Evolutionary conservation across 768 basidiomycete genomes (phyloP), one percentile per base, ranked within the genome.

Genomic region (Boletellus ananas): DNA sequence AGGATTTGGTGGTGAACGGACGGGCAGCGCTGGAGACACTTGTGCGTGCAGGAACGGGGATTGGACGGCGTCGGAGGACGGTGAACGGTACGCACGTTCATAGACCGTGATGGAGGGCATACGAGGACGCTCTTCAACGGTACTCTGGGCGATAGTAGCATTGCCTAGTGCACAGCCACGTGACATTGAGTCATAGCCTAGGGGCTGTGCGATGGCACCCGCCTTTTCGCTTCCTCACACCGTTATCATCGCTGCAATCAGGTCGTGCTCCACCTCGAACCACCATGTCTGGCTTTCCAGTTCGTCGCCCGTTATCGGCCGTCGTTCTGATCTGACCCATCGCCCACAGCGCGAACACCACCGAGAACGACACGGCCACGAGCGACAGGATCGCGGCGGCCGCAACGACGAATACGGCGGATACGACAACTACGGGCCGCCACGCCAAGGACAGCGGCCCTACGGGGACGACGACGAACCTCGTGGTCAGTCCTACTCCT

Each of bases 1-100:
- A 94, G 56, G 94, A 97, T 67, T 67, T 96, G 16, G 57, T 93
- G 29, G 74, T 87, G 49, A 96, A 96, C 65, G 85, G 88, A n/a
- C 72, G 75, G 27, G 89, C 90, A 3, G 82, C 84, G n/a, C 75
- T 98, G 20, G 92, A 94, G 71, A 94, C 92, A 0, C 79, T 94
- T 21, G 90, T 94, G 8, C 83, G 88, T 29, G 88, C 90, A 43
- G 90, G 91, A 10, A 90, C 85, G 84, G 87, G 90, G 14, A 79
- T 96, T 57, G 93, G 94, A 18, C 69, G 65, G 31, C 57, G 69
- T 43, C 58, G 56, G 37, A 52, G 45, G 45, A 35, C 9, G 33
- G 14, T 34, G 35, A 58, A 58, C 27, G 54, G 57, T 10, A 47
- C 23, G n/a, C 47, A 51, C 25, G 34, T 25, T 34, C 17, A 52